Percentiles rank a stretch among this genome's conserved stretches.
phyloP scores from a whole-genome alignment of 441 rosid species.

The Croton laevigatus region DNA sequence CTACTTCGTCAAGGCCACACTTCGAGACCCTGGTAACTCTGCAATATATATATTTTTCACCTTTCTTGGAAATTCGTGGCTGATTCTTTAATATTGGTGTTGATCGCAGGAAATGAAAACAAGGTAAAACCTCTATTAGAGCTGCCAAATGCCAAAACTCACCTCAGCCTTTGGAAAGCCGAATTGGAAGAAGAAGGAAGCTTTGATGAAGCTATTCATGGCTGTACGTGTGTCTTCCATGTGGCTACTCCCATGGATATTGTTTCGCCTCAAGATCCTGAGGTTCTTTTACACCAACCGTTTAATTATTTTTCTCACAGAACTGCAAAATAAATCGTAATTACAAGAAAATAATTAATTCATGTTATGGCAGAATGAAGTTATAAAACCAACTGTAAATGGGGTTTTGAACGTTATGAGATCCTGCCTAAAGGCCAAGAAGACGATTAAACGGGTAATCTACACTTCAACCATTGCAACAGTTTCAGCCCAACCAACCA shows the following conservation, averaged over 20 bases:
- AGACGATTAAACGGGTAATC: background rate
- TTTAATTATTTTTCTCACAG: background rate
- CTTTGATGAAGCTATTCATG: slow-evolving; percentile 58
- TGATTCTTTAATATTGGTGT: background rate
- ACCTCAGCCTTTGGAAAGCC: slow-evolving; percentile 62
- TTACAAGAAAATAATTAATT: too few relatives aligned
- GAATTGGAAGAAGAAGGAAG: slow-evolving; percentile 61
- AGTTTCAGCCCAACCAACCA: background rate
- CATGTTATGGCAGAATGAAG: background rate
- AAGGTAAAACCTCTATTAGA: slow-evolving; percentile 69
- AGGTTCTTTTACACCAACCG: background rate
- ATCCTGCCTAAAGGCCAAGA: background rate
- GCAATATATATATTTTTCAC: too few relatives aligned
- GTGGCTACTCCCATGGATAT: slow-evolving; percentile 44
- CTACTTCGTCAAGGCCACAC: slow-evolving; percentile 61
- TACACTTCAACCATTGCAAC: background rate
- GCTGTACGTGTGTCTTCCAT: slow-evolving; percentile 71
- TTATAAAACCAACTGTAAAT: slow-evolving; percentile 5
- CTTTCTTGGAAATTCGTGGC: too few relatives aligned
- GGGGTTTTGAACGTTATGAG: background rate
- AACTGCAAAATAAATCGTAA: too few relatives aligned
- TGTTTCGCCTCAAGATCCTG: background rate
- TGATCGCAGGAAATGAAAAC: slow-evolving; percentile 27
- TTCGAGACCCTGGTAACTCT: slow-evolving; percentile 53
- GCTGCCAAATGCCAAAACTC: slow-evolving; percentile 52